Evolutionary conservation across 768 basidiomycete species (phyloP), one percentile per base, ranked within the genome.

Genomic region (Jaapia argillacea): DNA sequence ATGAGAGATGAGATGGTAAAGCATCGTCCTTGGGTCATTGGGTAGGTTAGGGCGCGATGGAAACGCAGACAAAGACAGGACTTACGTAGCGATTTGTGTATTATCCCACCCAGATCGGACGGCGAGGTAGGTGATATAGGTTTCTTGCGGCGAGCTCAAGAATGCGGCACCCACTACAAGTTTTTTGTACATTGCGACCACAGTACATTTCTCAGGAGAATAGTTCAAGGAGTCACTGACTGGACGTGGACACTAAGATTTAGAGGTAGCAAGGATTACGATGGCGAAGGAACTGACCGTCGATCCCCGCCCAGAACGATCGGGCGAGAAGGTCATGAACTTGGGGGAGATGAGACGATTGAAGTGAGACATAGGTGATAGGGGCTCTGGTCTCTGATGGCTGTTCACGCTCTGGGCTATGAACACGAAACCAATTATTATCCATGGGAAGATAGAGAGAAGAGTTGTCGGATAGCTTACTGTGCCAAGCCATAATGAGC

Each of bases 91-190:
- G 45, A 90, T 82, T 45, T 81, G 76, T 3, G 77, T 68, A 51
- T 81, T 82, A 44, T 89, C 82, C 86, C 86, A 90, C 6, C 87
- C 85, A 14, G 79, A 68, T 51, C 72, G 79, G 40, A 90, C 87
- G 28, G 71, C 81, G 13, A 90, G 68, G 49, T 87, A 90, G 16
- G 85, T 87, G 42, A 90, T 85, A 52, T 90, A 90, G 3, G 83
- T 80, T 56, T 87, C 83, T 40, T 73, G 72, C 0, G 87, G 87
- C 20, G 83, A 86, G 57, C 79, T 85, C 46, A 88, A 62, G 46
- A 89, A 74, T 10, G 81, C 84, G 14, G 75, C 73, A 13, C 87
- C 87, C 5, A 89, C 70, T 4, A 90, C 83, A 7, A 87, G 65
- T 33, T 59, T 59, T 45, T 77, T 81, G 60, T 87, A 87, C 45